phyloP scores from a whole-genome alignment of 352 stramenopile genomes.

The Pythium apleroticum region DNA sequence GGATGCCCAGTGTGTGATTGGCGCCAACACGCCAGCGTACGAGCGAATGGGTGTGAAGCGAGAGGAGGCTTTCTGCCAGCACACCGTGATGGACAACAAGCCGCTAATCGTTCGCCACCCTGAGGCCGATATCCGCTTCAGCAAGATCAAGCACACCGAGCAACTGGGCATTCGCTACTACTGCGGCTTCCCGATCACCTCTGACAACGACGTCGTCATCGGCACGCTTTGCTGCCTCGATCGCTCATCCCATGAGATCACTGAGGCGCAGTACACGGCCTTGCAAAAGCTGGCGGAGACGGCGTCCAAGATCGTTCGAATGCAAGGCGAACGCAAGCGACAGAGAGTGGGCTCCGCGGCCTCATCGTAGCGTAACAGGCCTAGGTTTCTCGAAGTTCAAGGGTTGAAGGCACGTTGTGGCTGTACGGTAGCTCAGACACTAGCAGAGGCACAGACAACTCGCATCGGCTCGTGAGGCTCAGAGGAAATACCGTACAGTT shows the following conservation, averaged over 20 bases:
- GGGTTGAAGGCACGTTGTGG: too few species aligned
- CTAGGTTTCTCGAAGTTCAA: too few species aligned
- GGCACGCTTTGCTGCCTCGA: conserved; percentile 51
- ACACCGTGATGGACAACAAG: conserved; percentile 53
- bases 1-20: conserved; percentile 43
- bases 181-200: conserved; percentile 59
- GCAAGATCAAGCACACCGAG: conserved; percentile 26
- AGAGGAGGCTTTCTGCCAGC: conserved; percentile 54
- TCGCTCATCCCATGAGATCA: conserved; percentile 17
- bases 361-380: too few species aligned
- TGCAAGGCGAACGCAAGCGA: conserved; percentile 6
- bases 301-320: conserved; percentile 47
- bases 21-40: conserved; percentile 42
- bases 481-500: too few species aligned
- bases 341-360: not conserved
- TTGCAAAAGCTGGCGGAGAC: conserved; percentile 34
- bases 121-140: conserved; percentile 61
- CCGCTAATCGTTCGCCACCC: conserved; percentile 59
- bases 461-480: too few species aligned
- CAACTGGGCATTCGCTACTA: conserved; percentile 55
- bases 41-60: conserved; percentile 35
- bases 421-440: too few species aligned
- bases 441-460: too few species aligned
- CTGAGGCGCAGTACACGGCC: conserved; percentile 24
- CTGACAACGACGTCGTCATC: conserved; percentile 30